Base-by-base conservation (phyloP, 345 rosid species). In the Carallia brachiata region DNA sequence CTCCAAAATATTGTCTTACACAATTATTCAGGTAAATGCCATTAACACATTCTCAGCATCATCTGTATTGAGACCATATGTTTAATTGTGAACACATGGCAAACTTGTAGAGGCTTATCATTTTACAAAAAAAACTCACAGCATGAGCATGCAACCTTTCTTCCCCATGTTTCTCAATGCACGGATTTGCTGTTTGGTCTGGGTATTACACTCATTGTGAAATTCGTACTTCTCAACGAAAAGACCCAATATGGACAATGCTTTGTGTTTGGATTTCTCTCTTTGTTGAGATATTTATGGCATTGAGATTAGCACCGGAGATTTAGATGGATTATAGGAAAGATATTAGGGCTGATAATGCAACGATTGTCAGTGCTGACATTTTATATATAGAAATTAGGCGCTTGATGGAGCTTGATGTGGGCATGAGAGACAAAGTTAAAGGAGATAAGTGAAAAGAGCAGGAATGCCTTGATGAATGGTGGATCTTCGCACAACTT, bases 251-350 rank as follows among this genome's bases (percentile, higher is more conserved):
- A 6, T 36, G 48, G 40, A 18, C 37, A 36, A 36, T 4, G 16
- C 36, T 27, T 15, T 27, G 17, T 48, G 5, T 53, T 6, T 63
- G 54, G 4, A 27, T 13, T 23, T 12, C 8, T 1, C 8, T 5
- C n/a, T 36, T n/a, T 40, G 48, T 2, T 40, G n/a, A n/a, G 92
- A 77, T 83, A 67, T 86, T 81, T 63, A 64, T n/a, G 48, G 91
- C 81, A 62, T 12, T 84, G 30, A 78, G 77, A 54, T 1, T 83
- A 15, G 87, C 83, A 4, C 80, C 75, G 52, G 90, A 84, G 73
- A 69, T 87, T 30, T 75, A 66, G 8, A 67, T 84, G 70, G 89
- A 85, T 44, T 85, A 78, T 39, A 74, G 83, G 52, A 75, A 63
- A 15, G 82, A 67, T 1, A 27, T 19, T 2, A 4, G 52, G 17